These are phyloP conservation scores for Gossypium rotundifolium DNA, from an alignment of 345 rosid genomes.

Conservation along the genomic window DNA sequence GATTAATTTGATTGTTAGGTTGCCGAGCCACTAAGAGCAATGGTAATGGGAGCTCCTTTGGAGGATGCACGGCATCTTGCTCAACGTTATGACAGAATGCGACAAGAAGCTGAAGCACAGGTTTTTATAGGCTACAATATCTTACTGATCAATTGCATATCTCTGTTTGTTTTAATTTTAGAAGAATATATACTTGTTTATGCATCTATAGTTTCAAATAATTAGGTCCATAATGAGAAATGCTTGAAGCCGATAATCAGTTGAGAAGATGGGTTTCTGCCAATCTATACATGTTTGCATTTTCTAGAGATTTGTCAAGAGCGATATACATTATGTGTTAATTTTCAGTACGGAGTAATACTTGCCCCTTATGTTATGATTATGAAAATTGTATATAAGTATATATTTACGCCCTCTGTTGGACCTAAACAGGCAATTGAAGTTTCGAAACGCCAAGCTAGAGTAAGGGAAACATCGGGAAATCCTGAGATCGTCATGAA, in stretches of 20 bases:
- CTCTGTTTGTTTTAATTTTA: background rate
- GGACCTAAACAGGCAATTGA: slow-evolving; percentile 73
- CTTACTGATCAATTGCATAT: background rate
- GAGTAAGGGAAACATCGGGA: slow-evolving; percentile 63
- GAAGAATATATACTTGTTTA: background rate
- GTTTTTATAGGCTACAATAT: slow-evolving; percentile 26
- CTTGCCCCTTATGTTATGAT: background rate
- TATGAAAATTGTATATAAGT: background rate
- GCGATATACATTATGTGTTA: background rate
- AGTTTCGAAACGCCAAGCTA: slow-evolving; percentile 80
- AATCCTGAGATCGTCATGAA: slow-evolving; percentile 61
- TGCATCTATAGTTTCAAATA: background rate
- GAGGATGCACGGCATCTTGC: slow-evolving; percentile 98
- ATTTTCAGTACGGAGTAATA: background rate
- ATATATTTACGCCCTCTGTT: slow-evolving; percentile 12
- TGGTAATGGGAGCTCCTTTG: slow-evolving; percentile 91
- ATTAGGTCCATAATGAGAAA: background rate
- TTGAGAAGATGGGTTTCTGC: background rate
- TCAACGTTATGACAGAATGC: slow-evolving; percentile 88
- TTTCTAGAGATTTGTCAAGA: background rate
- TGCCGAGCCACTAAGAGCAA: slow-evolving; percentile 90
- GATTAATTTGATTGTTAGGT: slow-evolving; percentile 43
- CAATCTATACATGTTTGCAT: background rate
- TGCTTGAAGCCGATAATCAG: background rate
- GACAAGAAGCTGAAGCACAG: slow-evolving; percentile 97